Evolutionary conservation across 108 stramenopile genomes (phyloP), one percentile per base, ranked within the genome.

Genomic region (Conticribra weissflogii): DNA sequence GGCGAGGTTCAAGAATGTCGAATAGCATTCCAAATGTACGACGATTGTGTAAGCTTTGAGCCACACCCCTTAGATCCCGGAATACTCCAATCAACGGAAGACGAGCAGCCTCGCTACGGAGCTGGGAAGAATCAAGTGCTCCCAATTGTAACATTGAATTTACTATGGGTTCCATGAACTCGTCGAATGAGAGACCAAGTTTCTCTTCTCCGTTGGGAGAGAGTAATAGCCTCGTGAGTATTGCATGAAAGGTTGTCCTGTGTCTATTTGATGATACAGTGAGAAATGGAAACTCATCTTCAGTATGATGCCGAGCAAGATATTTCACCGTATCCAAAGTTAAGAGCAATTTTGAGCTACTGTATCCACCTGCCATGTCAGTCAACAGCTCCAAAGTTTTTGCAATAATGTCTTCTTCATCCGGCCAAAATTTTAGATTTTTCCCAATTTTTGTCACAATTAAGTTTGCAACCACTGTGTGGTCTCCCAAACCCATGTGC

Each of bases 381-480:
- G 94, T 86, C 44, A 99, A 79, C 7, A 99, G 84, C 24, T 95
- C 93, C 41, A 99, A 75, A 4, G 98, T 97, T 44, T 93, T 92
- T 27, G 83, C 76, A 29, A 97, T 72, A 17, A 99, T 86, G 24
- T 96, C 95, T 53, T 94, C 68, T 16, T 95, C 86, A 48, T 93
- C 92, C 3, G 94, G 95, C 97, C 97, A 99, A 76, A 83, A 97
- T 81, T 97, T 97, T 51, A 99, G 87, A 77, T 97, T 97, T 72
- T 96, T 97, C 58, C 96, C 85, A 64, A 97, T 91, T 83, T 99
- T 98, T 34, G 92, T 97, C 31, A 98, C 94, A 63, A 99, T 94
- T 1, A 97, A 83, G 78, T 96, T 96, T 48, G 95, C 94, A 53
- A 99, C 94, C 28, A 74, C 88, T 29, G 95, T 94, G 70, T 98